phyloP scores from a whole-genome alignment of 768 basidiomycete species.

The Boletus speciosus region DNA sequence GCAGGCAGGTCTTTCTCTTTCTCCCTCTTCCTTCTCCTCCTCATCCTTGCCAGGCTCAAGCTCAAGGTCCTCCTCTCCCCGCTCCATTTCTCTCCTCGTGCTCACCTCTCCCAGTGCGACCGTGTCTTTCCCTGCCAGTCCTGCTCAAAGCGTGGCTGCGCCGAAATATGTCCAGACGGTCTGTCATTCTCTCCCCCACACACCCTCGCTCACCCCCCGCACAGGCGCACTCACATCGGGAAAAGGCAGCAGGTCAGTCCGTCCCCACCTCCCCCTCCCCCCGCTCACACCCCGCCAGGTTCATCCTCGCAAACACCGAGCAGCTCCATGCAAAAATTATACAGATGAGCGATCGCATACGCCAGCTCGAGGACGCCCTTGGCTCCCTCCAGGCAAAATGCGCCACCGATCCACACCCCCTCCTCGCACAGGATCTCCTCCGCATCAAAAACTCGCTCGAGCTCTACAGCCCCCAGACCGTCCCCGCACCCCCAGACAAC shows the following conservation, averaged over 20 bases:
- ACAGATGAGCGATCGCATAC: conserved; percentile 58
- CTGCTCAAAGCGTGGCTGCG: conserved; percentile 63
- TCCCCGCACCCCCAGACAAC: neutral
- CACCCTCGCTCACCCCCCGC: neutral
- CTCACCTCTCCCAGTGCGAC: conserved; percentile 45
- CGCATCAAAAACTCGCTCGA: conserved; percentile 68
- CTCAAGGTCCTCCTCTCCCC: conserved; percentile 43
- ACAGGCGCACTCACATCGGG: conserved; percentile 60
- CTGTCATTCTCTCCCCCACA: neutral
- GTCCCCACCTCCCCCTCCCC: neutral
- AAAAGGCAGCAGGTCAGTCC: conserved; percentile 55
- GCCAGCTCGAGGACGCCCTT: conserved; percentile 61
- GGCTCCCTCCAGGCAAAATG: conserved; percentile 40
- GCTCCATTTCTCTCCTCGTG: neutral
- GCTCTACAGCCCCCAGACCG: conserved; percentile 42
- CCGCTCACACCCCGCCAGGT: conserved; percentile 36
- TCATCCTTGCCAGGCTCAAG: conserved; percentile 38
- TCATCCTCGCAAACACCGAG: conserved; percentile 66
- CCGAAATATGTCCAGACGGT: conserved; percentile 61
- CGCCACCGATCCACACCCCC: conserved; percentile 47
- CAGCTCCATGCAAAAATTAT: conserved; percentile 62
- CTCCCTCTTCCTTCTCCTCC: neutral
- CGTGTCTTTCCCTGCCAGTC: conserved; percentile 66
- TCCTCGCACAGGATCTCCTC: conserved; percentile 55
- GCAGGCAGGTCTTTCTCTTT: conserved; percentile 28